These are phyloP conservation scores for Cutaneotrichosporon mucoides DNA, from an alignment of 1,284 basidiomycete species.

Conservation along the genomic window DNA sequence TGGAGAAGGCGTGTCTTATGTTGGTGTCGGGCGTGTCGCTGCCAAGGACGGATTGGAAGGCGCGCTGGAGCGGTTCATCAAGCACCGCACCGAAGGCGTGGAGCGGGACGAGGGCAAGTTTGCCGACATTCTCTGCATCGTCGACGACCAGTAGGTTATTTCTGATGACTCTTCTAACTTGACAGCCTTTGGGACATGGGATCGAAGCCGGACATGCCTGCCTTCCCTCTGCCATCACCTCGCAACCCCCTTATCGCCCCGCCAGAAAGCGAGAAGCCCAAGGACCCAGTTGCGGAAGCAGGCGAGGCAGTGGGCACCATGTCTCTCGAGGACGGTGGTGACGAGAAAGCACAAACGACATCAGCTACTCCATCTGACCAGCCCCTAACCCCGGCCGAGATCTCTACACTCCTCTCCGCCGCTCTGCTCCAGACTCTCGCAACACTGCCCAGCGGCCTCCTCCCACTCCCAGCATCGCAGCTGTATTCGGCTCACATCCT, in stretches of 20 bases:
- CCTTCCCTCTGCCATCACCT: slow-evolving; percentile 33
- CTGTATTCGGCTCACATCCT: slow-evolving; percentile 74
- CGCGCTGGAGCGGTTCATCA: slow-evolving; percentile 29
- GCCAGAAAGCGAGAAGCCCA: slow-evolving; percentile 11
- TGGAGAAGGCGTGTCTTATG: slow-evolving; percentile 29
- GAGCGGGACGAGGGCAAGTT: slow-evolving; percentile 46
- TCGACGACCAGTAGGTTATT: slow-evolving; percentile 43
- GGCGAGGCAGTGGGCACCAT: slow-evolving; percentile 45
- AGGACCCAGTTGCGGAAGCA: slow-evolving; percentile 53
- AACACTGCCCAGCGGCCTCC: slow-evolving; percentile 55
- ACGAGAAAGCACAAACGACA: not conserved
- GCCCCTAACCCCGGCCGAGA: slow-evolving; percentile 52
- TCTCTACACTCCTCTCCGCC: slow-evolving; percentile 57
- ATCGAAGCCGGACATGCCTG: slow-evolving; percentile 26
- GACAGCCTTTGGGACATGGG: slow-evolving; percentile 44
- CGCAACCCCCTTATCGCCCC: slow-evolving; percentile 21
- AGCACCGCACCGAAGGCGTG: slow-evolving; percentile 24
- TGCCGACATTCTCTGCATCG: slow-evolving; percentile 43
- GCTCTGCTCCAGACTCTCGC: slow-evolving; percentile 64
- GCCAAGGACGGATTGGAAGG: slow-evolving; percentile 38
- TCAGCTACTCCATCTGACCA: not conserved
- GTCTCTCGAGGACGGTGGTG: not conserved
- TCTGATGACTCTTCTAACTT: not conserved
- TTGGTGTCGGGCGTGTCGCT: slow-evolving; percentile 42
- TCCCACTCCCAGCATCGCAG: slow-evolving; percentile 69